Evolutionary conservation across 2,329 filamentous ascomycete species (phyloP), one percentile per base, ranked within the genome.

Genomic region (Clarireedia sp.): DNA sequence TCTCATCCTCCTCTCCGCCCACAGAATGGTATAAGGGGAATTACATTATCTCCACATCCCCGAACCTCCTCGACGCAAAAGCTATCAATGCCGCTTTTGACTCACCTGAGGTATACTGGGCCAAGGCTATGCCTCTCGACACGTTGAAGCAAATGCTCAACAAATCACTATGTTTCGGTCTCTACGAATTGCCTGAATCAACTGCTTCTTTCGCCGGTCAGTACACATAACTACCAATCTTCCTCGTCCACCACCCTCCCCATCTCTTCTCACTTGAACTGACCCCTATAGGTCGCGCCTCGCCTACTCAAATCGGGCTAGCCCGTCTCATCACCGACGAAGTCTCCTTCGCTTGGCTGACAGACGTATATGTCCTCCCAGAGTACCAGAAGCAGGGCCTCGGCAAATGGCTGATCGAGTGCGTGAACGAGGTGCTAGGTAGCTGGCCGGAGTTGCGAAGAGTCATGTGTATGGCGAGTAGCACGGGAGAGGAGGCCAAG

Each of bases 311-410:
- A 62, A 73, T 86, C 48, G 83, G 82, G 0, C 75, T 85, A 55
- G 78, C 77, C 1, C 75, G 86, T 36, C 68, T 87, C n/a, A 72
- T 89, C 51, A 90, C 86, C 8, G 87, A 90, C 69, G 78, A 80
- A 63, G 76, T 82, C 47, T 86, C 85, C 0, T 81, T 88, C 62
- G 83, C 79, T 36, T 90, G 87, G 63, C 70, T 86, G 40, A 85
- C 85, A 24, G 86, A 89, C 64, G 81, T 88, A 19, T 89, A 85
- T 67, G 73, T 89, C 21, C 67, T 81, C 2, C 73, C 78, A 0
- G 74, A 77, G 40, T 79, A 82, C 63, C 83, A 85, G 65, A 76
- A 79, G 4, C 72, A 75, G 9, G 85, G 86, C 0, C 72, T 89
- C 1, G 86, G 81, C 3, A 77, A 73, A 44, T 89, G 83, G 82